These are phyloP conservation scores for Choiromyces venosus DNA, from an alignment of 495 filamentous ascomycete genomes.

Conservation along the genomic window DNA sequence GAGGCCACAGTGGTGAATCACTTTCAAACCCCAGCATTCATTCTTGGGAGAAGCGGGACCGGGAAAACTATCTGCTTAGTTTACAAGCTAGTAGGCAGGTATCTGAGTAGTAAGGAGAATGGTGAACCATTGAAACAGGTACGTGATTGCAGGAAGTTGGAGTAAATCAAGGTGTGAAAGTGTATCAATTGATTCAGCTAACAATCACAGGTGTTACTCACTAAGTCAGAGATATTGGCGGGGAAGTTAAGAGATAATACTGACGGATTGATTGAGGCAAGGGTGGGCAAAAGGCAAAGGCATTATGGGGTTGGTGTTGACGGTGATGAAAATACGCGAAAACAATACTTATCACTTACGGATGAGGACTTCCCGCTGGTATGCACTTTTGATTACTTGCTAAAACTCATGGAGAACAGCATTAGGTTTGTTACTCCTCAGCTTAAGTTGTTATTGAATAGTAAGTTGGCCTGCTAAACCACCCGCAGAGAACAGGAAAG, in stretches of 20 bases:
- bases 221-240: conserved; percentile 43
- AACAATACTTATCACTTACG: conserved; percentile 20
- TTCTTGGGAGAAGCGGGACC: conserved; percentile 48
- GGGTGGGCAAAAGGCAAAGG: background rate
- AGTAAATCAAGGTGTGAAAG: background rate
- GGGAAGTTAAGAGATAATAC: conserved; percentile 43
- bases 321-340: conserved; percentile 10
- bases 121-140: conserved; percentile 42
- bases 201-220: conserved; percentile 44
- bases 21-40: conserved; percentile 42
- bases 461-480: background rate
- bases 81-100: conserved; percentile 43
- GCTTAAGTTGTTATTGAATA: background rate
- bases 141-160: background rate
- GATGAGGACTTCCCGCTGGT: conserved; percentile 45
- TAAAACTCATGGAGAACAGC: conserved; percentile 44
- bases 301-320: background rate
- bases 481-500: background rate
- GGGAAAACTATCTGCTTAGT: conserved; percentile 49
- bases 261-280: conserved; percentile 39
- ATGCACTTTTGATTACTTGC: conserved; percentile 46
- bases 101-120: conserved; percentile 6
- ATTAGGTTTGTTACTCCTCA: conserved; percentile 18
- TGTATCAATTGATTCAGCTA: background rate
- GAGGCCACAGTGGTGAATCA: conserved; percentile 45